Evolutionary conservation across 495 filamentous ascomycete species (phyloP), one percentile per base, ranked within the genome.

Genomic region (Hypoxylon fuscum): DNA sequence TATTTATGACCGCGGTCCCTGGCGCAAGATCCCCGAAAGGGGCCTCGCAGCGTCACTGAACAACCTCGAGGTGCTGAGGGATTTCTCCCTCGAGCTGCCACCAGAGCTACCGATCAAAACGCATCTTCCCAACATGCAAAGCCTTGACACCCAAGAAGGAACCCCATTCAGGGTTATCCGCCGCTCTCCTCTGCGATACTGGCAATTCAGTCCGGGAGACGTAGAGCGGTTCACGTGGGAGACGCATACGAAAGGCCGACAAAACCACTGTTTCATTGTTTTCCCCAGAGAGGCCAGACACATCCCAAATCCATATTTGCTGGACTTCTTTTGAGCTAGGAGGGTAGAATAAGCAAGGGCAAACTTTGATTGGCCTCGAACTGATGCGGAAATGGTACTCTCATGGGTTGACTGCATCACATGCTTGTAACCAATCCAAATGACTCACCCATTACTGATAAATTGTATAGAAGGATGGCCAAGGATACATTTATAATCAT

Each of bases 141-240:
- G 60, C 29, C 38, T 61, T 25, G 55, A 61, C 32, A 38, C 29
- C 18, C 9, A 50, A 20, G 59, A 61, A 20, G 42, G 40, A 12
- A 46, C 40, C 9, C 51, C 59, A 22, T 70, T 72, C 47, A 29
- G 41, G 5, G 52, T 72, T 23, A 55, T 59, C 14, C 59, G 69
- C 3, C 55, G 69, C 15, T 60, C 63, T 14, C 53, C 57, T 17
- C 34, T 72, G 42, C 53, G 69, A 21, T 72, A 70, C 27, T 72
- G 69, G 69, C 69, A 72, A 34, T 72, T 72, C 23, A 55, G 25
- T 2, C 67, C 66, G 11, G 67, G 69, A 9, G 63, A 72, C 25
- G 67, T 72, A 15, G 69, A 72, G 38, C 56, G 59, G 11, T 70
- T 72, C 43, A 55, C 12, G 59, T 72, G 69, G 69, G 50, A 68